Percentiles rank a stretch among this genome's conserved stretches.
Evolutionary conservation across 495 filamentous ascomycete genomes (phyloP).

Genomic region (Tuber melanosporum): DNA sequence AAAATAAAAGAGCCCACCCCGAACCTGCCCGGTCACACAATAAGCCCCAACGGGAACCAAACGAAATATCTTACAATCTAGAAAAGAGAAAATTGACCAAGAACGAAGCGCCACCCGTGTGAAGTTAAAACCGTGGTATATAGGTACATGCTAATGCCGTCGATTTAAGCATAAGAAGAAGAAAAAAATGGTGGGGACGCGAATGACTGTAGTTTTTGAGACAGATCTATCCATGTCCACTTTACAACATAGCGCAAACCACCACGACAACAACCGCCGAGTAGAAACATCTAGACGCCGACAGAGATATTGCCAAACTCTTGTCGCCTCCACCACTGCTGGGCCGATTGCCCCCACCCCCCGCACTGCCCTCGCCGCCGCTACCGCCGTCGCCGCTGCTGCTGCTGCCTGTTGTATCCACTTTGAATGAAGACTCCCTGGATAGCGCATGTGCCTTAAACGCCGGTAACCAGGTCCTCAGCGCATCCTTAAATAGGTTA

Average conservation of each 20-base stretch:
- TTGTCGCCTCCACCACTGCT: neutral
- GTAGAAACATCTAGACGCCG: neutral
- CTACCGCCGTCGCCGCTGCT: neutral
- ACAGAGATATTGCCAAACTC: neutral
- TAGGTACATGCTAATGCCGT: neutral
- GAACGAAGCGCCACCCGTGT: neutral
- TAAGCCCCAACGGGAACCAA: neutral
- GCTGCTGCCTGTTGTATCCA: neutral
- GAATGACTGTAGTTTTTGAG: neutral
- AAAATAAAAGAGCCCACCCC: neutral
- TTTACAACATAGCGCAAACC: neutral
- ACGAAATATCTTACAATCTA: neutral
- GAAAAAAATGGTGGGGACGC: neutral
- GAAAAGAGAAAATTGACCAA: neutral
- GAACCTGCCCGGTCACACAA: neutral
- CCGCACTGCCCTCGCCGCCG: neutral
- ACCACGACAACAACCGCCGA: neutral
- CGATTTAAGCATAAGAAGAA: neutral
- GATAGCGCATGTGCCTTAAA: slow-evolving; percentile 18
- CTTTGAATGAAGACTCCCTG: neutral
- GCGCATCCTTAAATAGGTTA: slow-evolving; percentile 25
- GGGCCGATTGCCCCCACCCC: neutral
- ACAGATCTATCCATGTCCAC: neutral
- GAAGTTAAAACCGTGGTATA: neutral
- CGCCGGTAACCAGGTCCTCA: slow-evolving; percentile 27